A percentile compares a stretch with the other conserved stretches of the same genome.
phyloP scores from a whole-genome alignment of 2,329 filamentous ascomycete species.

The Neofusicoccum laricinum region DNA sequence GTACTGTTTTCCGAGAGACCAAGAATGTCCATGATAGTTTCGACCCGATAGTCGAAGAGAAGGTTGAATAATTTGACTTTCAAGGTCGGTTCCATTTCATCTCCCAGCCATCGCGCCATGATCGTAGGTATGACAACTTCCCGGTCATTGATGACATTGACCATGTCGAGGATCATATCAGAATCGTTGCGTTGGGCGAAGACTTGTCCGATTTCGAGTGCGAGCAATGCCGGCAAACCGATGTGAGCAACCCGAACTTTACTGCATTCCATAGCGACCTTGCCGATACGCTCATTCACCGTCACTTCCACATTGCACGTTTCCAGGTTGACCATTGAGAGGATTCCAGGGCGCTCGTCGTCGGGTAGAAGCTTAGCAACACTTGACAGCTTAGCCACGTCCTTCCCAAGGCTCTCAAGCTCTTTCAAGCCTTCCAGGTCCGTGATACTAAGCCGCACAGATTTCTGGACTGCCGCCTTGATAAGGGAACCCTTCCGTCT shows the following conservation, averaged over 20 bases:
- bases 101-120: constrained; percentile 86
- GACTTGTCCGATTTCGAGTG: constrained; percentile 67
- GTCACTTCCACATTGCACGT: constrained; percentile 43
- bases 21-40: constrained; percentile 76
- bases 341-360: constrained; percentile 84
- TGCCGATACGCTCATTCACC: constrained; percentile 67
- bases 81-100: constrained; percentile 88
- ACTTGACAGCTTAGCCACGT: constrained; percentile 76
- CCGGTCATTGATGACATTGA: constrained; percentile 40
- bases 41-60: constrained; percentile 83
- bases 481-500: constrained; percentile 82
- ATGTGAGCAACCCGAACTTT: constrained; percentile 56
- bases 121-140: constrained; percentile 60
- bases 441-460: constrained; percentile 40
- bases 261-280: constrained; percentile 40
- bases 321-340: constrained; percentile 68
- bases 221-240: constrained; percentile 76
- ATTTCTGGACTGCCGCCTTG: constrained; percentile 55
- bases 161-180: constrained; percentile 70
- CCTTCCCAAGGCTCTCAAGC: constrained; percentile 70
- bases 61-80: constrained; percentile 85
- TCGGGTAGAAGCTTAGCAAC: constrained; percentile 95
- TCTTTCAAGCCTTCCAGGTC: constrained; percentile 64
- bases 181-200: constrained; percentile 61
- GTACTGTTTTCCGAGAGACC: constrained; percentile 63